Conservation (phyloP, 1,284 basidiomycete genomes). For the Sporisorium sorghi region DNA sequence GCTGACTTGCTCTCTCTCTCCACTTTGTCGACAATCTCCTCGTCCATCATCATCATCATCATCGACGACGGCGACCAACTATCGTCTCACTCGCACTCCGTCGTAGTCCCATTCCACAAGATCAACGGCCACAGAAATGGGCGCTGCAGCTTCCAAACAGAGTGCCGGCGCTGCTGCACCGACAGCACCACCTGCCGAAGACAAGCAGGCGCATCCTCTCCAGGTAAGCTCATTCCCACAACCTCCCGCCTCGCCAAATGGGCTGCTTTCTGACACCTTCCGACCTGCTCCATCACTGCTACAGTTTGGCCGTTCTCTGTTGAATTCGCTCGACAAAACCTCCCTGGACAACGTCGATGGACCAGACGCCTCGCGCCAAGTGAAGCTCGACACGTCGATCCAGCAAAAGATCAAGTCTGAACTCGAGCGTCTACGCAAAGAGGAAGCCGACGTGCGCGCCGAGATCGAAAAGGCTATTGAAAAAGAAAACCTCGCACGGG, state of each 20-base stretch:
- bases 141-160: slow-evolving; percentile 54
- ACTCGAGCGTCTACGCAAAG: slow-evolving; percentile 58
- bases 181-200: slow-evolving; percentile 39
- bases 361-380: slow-evolving; percentile 54
- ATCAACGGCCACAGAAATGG: slow-evolving; percentile 20
- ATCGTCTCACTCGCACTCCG: neutral
- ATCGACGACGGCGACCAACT: too few species aligned
- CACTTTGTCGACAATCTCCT: slow-evolving; percentile 14
- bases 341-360: slow-evolving; percentile 43
- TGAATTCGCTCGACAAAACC: slow-evolving; percentile 54
- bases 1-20: too few species aligned
- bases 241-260: neutral
- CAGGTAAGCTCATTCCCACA: slow-evolving; percentile 28
- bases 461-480: slow-evolving; percentile 66
- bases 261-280: neutral
- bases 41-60: slow-evolving; percentile 4
- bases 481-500: slow-evolving; percentile 61
- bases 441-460: slow-evolving; percentile 60
- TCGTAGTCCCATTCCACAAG: too few species aligned
- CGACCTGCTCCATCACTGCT: neutral
- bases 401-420: slow-evolving; percentile 64
- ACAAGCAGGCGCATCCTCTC: slow-evolving; percentile 47
- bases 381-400: slow-evolving; percentile 58
- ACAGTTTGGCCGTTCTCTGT: slow-evolving; percentile 55
- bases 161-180: slow-evolving; percentile 27